Base-by-base conservation (phyloP, 2,329 filamentous ascomycete genomes). In the Colletotrichum sp. region DNA sequence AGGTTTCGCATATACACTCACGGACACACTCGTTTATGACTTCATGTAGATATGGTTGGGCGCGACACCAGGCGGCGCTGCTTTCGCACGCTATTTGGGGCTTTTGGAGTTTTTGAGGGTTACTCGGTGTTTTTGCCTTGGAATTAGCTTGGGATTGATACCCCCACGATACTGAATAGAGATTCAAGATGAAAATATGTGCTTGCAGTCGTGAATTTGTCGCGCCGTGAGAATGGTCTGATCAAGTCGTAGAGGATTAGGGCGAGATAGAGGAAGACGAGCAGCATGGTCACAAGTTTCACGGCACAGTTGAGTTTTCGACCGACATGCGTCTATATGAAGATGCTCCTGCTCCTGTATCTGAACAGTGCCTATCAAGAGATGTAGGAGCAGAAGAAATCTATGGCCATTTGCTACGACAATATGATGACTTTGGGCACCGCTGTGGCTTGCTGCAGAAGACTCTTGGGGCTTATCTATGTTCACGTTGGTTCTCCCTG, bases 31-130 rank as follows among this genome's bases (percentile, higher is more conserved):
- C 67, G 55, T 69, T 58, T 48, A 63, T 34, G 36, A 63, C 38
- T 70, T 48, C 67, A 70, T 63, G 67, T 70, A 63, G 67, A 70
- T 63, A 55, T 21, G 21, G 55, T 52, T 69, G 34, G 48, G 61
- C 7, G n/a, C 65, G 24, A 32, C 24, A 28, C 43, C n/a, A 24
- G 36, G 18, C 28, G 4, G 12, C 28, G 21, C 36, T 2, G n/a
- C 24, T 52, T 36, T 52, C n/a, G 34, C 57, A 36, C n/a, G 0
- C 43, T 6, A 10, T 1, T 21, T 36, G 18, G 32, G 67, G 58
- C 1, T 8, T 34, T 15, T 1, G 67, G 67, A 48, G 67, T 70
- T 70, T 34, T 38, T 32, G 9, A 16, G 32, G 52, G 12, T 32
- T 43, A 52, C 8, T 7, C 4, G 34, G 36, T 48, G 67, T 70